Conservation (phyloP, 2,329 filamentous ascomycete species). For the Pseudonectria foliicola region DNA sequence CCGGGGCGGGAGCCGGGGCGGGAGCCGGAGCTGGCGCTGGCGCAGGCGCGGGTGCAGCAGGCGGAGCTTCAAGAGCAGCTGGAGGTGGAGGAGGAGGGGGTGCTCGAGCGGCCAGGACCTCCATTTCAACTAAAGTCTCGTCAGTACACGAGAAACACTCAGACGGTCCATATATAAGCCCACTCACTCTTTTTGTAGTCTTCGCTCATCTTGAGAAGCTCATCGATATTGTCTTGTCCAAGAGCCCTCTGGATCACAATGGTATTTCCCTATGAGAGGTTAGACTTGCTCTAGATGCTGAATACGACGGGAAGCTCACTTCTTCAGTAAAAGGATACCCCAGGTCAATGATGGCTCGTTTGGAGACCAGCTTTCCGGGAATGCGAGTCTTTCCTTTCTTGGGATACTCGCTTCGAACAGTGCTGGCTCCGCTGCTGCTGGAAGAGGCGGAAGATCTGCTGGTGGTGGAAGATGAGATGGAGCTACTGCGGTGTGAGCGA, state of each 20-base stretch:
- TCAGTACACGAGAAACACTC: too few species aligned
- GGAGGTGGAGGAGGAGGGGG: conserved; percentile 5
- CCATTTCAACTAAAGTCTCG: conserved; percentile 7
- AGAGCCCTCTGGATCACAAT: conserved; percentile 79
- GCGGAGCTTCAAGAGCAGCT: too few species aligned
- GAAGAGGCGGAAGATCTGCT: conserved; percentile 40
- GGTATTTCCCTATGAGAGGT: conserved; percentile 56
- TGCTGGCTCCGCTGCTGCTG: conserved; percentile 43
- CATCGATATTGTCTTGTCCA: conserved; percentile 85
- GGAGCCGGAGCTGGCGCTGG: conserved; percentile 25
- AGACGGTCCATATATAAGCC: too few species aligned
- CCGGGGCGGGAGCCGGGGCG: conserved; percentile 26
- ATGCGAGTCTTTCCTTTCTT: conserved; percentile 88
- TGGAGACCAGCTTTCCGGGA: conserved; percentile 71
- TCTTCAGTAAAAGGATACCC: conserved; percentile 85
- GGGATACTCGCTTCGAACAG: conserved; percentile 57
- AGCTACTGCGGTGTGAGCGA: conserved; percentile 33
- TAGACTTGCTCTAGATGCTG: background rate
- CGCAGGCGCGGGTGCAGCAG: too few species aligned
- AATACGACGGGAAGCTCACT: conserved; percentile 39
- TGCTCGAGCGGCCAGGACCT: conserved; percentile 10
- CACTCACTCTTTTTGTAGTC: conserved; percentile 58
- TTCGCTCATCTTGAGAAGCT: conserved; percentile 76
- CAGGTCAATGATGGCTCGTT: conserved; percentile 72
- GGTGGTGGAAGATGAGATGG: conserved; percentile 36